Percentiles rank a stretch among this genome's conserved stretches.
Conservation (phyloP, 2,329 filamentous ascomycete species). For the Epichloe sp. region DNA sequence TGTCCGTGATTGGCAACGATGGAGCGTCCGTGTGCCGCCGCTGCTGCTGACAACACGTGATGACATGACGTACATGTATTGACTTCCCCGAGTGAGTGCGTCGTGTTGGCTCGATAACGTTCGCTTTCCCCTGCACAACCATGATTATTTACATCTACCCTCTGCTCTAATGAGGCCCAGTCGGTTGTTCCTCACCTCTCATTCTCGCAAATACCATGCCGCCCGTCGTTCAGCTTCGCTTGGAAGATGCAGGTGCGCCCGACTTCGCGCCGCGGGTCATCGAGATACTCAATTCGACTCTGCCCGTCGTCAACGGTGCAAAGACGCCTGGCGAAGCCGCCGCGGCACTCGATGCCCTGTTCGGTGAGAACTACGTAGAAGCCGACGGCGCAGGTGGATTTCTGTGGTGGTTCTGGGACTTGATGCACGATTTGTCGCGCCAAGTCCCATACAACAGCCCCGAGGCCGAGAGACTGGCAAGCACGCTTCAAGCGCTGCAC, state of each 20-base stretch:
- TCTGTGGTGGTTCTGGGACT: constrained; percentile 13
- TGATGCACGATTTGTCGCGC: constrained; percentile 10
- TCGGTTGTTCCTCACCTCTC: background rate
- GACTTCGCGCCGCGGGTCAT: constrained; percentile 5
- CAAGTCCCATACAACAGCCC: constrained; percentile 9
- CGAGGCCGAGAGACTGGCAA: constrained; percentile 8
- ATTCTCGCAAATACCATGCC: background rate
- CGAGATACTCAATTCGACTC: constrained; percentile 4
- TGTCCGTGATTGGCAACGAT: no score
- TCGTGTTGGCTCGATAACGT: no score
- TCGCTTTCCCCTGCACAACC: no score
- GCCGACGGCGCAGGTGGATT: constrained; percentile 5
- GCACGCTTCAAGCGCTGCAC: constrained; percentile 3
- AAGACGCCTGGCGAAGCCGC: background rate
- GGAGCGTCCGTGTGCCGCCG: no score
- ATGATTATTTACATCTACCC: no score
- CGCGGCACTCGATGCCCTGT: constrained; percentile 5
- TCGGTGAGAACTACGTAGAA: background rate
- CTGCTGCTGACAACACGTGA: no score
- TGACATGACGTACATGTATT: no score
- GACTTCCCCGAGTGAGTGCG: no score
- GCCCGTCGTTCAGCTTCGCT: background rate
- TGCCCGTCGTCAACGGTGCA: background rate
- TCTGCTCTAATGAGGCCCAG: background rate
- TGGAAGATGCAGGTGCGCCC: constrained; percentile 5